Evolutionary conservation across 1,284 basidiomycete species (phyloP).

Genomic region (Ganoderma leucocontextum): DNA sequence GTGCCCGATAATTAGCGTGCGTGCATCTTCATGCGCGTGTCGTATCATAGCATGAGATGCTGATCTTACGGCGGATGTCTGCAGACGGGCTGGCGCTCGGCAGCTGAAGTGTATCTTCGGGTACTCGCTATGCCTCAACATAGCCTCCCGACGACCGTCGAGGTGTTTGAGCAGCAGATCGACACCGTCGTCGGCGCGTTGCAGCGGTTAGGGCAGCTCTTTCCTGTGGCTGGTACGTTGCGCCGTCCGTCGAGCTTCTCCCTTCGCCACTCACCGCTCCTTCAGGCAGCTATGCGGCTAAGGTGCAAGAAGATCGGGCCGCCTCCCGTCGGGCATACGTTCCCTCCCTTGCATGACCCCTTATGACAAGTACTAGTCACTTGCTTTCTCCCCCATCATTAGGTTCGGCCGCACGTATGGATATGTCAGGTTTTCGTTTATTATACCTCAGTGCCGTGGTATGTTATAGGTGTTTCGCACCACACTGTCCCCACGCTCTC

Average conservation of each 20-base stretch:
- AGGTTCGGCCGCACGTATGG: not conserved
- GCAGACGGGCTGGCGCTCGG: constrained; percentile 51
- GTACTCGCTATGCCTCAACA: constrained; percentile 37
- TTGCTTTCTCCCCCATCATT: not conserved
- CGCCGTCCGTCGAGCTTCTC: constrained; percentile 10
- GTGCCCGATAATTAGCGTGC: constrained; percentile 59
- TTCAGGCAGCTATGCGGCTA: constrained; percentile 29
- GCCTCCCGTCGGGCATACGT: constrained; percentile 13
- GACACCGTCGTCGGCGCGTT: constrained; percentile 44
- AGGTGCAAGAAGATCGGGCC: constrained; percentile 27
- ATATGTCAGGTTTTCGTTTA: not conserved
- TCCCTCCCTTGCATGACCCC: constrained; percentile 14
- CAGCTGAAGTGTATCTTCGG: constrained; percentile 50
- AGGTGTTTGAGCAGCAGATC: constrained; percentile 43
- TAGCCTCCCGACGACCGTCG: constrained; percentile 34
- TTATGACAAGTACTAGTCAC: not conserved
- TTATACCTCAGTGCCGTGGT: not conserved
- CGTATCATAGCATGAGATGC: not conserved
- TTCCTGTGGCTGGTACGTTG: constrained; percentile 34
- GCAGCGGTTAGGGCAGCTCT: constrained; percentile 45
- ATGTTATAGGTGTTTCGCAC: not conserved
- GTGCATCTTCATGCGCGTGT: constrained; percentile 8
- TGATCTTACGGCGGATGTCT: constrained; percentile 17
- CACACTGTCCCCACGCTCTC: not conserved
- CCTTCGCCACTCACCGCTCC: not conserved